These are phyloP conservation scores for Cercospora sesami DNA, from an alignment of 2,329 filamentous ascomycete species.

Conservation along the genomic window DNA sequence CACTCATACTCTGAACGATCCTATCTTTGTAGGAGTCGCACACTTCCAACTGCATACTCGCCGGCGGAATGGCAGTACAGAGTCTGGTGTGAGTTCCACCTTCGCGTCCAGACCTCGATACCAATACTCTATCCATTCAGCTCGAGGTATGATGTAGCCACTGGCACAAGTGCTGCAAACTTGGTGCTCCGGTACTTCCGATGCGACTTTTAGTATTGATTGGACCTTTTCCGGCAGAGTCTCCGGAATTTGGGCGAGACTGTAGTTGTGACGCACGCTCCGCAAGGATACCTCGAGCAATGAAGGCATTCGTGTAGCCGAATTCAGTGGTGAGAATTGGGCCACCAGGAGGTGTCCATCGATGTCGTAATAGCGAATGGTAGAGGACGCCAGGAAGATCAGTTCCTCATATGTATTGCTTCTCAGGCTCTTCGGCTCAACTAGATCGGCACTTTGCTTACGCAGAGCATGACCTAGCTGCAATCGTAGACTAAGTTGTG, in stretches of 20 bases:
- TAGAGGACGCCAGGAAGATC: constrained; percentile 35
- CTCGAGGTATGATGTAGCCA: constrained; percentile 35
- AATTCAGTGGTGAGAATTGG: constrained; percentile 4
- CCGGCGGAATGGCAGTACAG: constrained; percentile 38
- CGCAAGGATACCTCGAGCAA: constrained; percentile 41
- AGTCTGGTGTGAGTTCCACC: constrained; percentile 31
- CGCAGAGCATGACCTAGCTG: constrained; percentile 29
- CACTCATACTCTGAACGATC: constrained; percentile 22
- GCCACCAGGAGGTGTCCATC: constrained; percentile 32
- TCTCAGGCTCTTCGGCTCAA: not conserved
- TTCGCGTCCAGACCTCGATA: constrained; percentile 31
- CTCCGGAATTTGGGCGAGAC: constrained; percentile 30
- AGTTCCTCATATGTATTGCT: constrained; percentile 30
- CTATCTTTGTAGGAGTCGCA: constrained; percentile 29
- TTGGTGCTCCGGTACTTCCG: constrained; percentile 29
- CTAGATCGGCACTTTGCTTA: constrained; percentile 21
- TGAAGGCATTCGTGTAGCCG: constrained; percentile 31
- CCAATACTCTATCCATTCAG: constrained; percentile 43
- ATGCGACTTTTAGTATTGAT: constrained; percentile 28
- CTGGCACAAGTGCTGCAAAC: constrained; percentile 38
- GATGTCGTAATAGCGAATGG: constrained; percentile 33
- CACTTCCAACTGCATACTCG: constrained; percentile 39
- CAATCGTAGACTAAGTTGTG: constrained; percentile 27
- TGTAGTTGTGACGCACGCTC: constrained; percentile 29
- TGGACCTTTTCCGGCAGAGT: constrained; percentile 28